Evolutionary conservation across 306 rosid species (phyloP).

Genomic region (Cucumis cinereus): DNA sequence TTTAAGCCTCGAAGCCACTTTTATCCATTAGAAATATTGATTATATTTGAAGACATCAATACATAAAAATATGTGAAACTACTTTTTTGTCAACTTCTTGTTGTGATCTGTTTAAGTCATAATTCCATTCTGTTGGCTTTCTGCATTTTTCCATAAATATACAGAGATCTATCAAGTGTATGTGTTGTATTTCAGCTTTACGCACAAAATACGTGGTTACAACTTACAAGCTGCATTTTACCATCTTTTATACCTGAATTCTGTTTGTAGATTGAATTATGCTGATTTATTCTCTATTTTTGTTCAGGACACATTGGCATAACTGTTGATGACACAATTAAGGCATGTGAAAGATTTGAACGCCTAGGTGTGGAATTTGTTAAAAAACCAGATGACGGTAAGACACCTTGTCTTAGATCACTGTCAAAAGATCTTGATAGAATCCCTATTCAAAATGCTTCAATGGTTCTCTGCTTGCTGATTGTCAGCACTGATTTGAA

Average conservation of each 20-base stretch:
- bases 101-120: not conserved
- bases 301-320: conserved; percentile 78
- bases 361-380: conserved; percentile 75
- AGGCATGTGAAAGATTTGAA: conserved; percentile 93
- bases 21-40: no score
- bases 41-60: not conserved
- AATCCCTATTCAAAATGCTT: not conserved
- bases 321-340: conserved; percentile 83
- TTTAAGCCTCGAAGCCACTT: no score
- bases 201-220: not conserved
- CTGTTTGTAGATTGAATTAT: not conserved
- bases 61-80: not conserved
- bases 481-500: not conserved
- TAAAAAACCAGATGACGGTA: conserved; percentile 79
- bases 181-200: not conserved
- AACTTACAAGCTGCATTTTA: not conserved
- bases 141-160: not conserved
- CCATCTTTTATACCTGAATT: not conserved
- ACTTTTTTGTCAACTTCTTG: not conserved
- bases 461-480: not conserved
- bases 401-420: conserved; percentile 7
- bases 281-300: not conserved
- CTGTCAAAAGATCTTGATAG: not conserved
- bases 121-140: not conserved
- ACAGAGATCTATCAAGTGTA: not conserved